A percentile compares a stretch with the other conserved stretches of the same genome.
These are phyloP conservation scores for Aspergillus ustus DNA, from an alignment of 2,329 filamentous ascomycete species.

Conservation along the genomic window DNA sequence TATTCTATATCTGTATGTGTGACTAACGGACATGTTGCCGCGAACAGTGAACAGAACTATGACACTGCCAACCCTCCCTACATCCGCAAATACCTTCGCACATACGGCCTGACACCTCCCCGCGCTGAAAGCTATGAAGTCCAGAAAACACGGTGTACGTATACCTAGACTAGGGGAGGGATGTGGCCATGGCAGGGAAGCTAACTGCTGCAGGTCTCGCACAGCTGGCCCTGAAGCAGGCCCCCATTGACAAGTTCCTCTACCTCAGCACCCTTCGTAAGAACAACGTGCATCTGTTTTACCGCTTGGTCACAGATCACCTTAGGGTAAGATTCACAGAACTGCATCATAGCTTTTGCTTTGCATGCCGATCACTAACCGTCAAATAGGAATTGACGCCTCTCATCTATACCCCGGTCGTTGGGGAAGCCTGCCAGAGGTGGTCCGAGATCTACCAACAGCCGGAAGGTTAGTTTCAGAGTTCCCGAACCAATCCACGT, in stretches of 20 bases:
- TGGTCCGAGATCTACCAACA: conserved; percentile 96
- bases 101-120: conserved; percentile 56
- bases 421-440: conserved; percentile 94
- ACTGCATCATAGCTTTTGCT: not conserved
- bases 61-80: conserved; percentile 56
- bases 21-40: not conserved
- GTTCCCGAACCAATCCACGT: conserved; percentile 11
- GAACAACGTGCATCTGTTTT: conserved; percentile 59
- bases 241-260: conserved; percentile 55
- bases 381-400: conserved; percentile 51
- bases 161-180: not conserved
- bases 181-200: not conserved
- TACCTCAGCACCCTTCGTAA: conserved; percentile 56
- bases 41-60: conserved; percentile 48
- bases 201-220: conserved; percentile 42
- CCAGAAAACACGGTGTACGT: conserved; percentile 53
- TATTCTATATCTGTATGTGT: not conserved
- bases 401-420: conserved; percentile 56
- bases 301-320: conserved; percentile 54
- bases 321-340: conserved; percentile 39
- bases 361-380: conserved; percentile 19
- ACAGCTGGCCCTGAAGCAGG: conserved; percentile 53
- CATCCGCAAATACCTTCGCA: conserved; percentile 57
- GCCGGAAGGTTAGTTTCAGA: conserved; percentile 69
- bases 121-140: conserved; percentile 54